Evolutionary conservation across 2,329 filamentous ascomycete genomes (phyloP), one percentile per base, ranked within the genome.

Genomic region (Tolypocladium guangdongense): DNA sequence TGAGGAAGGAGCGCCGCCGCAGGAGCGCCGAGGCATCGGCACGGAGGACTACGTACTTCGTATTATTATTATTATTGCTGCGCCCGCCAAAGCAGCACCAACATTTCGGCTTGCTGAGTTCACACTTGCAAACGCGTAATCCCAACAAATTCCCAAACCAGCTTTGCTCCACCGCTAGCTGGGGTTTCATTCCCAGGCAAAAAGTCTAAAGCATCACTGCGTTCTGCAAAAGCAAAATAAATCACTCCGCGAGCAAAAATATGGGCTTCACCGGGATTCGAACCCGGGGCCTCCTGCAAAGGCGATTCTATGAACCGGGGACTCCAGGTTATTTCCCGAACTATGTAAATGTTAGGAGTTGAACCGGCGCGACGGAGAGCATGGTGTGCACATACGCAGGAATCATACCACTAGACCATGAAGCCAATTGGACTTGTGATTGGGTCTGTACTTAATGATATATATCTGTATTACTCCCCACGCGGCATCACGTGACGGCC

Each of bases 361-460:
- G 30, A 35, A 35, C 11, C 7, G 18, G 1, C 0, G 30, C 7
- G 22, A 7, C 22, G 16, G 30, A 48, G 8, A n/a, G n/a, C 4
- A 2, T 12, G 2, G 46, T 11, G 2, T 32, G 46, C 12, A 48
- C 46, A 22, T 48, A 48, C 46, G 57, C 54, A 56, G 53, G 56
- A 60, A 60, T 62, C 60, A 59, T 62, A 62, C 60, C 59, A 58
- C 60, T 62, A 61, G 60, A 62, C 59, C 59, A 62, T 52, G 54
- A 54, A 49, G 52, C 52, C 54, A 36, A 20, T 43, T 20, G 4
- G 7, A 7, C 7, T 7, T 30, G 30, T 30, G 30, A 30, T 30
- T 30, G 30, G 30, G 30, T 30, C 4, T 6, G 30, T 7, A 30
- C 5, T 30, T 30, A 30, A 30, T 30, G 7, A 7, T 7, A 30